Base-by-base conservation (phyloP, 768 basidiomycete species). In the Termitomyces sp. region DNA sequence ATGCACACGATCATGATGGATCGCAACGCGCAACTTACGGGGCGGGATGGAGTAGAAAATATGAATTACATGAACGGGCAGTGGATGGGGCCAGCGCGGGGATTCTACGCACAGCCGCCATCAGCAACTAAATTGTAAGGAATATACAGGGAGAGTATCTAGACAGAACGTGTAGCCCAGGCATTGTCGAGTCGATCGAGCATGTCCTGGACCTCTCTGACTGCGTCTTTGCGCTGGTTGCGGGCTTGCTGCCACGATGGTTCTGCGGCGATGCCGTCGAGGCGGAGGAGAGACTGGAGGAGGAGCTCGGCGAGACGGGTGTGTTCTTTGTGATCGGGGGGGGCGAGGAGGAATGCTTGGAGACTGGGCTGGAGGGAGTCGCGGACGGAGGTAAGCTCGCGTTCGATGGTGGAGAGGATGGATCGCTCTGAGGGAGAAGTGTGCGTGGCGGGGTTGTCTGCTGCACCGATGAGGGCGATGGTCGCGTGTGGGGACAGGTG, bases 241-340 rank as follows among this genome's bases (percentile, higher is more conserved):
- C 95, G 80, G 14, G 94, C 94, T 5, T 85, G 78, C 9, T 81
- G 79, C 90, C 93, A 97, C 51, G 84, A 80, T 38, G 76, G 75
- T 46, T 92, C 88, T 20, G 92, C 78, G 41, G 76, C 73, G 65
- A 97, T 78, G 51, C 88, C 90, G 65, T 98, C 96, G 35, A 98
- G 75, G 51, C 90, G 84, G 20, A 98, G 79, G 28, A 98, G 76
- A n/a, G 85, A 80, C 68, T 97, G 94, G 26, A 97, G 78, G 26
- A 98, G 79, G 56, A 92, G 72, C 72, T 98, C 96, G 26, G 82
- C 85, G 52, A 98, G 73, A 18, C 90, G 76, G n/a, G 69, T 58
- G 57, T 77, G 78, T 57, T 81, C 79, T 57, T 73, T 76, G 13
- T 70, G 63, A 14, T 67, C 53, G 14, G 61, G 56, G 14, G 68